Base-by-base conservation (phyloP, 176 grass and related monocot species). In the Ensete ventricosum region DNA sequence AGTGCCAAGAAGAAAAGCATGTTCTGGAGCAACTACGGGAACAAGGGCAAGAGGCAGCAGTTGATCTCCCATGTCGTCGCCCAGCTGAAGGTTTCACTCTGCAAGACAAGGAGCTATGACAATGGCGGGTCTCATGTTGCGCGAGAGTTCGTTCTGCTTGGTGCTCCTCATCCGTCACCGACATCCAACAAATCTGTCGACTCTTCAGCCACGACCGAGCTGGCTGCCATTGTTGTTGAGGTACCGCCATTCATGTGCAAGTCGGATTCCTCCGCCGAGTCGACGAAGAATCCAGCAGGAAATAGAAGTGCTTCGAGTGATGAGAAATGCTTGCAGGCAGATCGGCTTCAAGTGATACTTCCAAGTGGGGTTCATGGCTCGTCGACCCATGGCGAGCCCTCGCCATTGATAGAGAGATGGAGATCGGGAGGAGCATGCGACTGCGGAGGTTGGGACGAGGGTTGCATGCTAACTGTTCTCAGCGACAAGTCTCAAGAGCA, bases 401-500 rank as follows among this genome's bases (percentile, higher is more conserved):
- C 89, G 5, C 86, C 91, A 62, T 80, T 99, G 83, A 88, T 99
- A 54, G 76, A 99, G 76, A 88, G 96, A 86, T 99, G 96, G 96
- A 88, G 71, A 76, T 88, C 81, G 66, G 88, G 88, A 78, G 90
- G 95, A 64, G 75, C 74, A 29, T 99, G 96, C 55, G 96, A 99
- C 72, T 99, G 96, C 86, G 91, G 96, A 9, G 96, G 96, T 51
- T 99, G 96, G 96, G 96, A 99, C 77, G 91, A 95, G 76, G 96
- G 96, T 52, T 99, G 96, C 79, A 86, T 60, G 53, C 73, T 99
- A 50, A 84, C 86, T 50, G 43, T 95, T 65, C 87, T 99, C 23
- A 83, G 67, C 0, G 74, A 91, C 76, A 62, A 78, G 5, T 48
- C 76, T 60, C 74, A 73, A 67, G 80, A 87, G 64, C 60, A 67